These are phyloP conservation scores for Cylindrotheca closterium DNA, from an alignment of 108 stramenopile genomes.

Conservation along the genomic window DNA sequence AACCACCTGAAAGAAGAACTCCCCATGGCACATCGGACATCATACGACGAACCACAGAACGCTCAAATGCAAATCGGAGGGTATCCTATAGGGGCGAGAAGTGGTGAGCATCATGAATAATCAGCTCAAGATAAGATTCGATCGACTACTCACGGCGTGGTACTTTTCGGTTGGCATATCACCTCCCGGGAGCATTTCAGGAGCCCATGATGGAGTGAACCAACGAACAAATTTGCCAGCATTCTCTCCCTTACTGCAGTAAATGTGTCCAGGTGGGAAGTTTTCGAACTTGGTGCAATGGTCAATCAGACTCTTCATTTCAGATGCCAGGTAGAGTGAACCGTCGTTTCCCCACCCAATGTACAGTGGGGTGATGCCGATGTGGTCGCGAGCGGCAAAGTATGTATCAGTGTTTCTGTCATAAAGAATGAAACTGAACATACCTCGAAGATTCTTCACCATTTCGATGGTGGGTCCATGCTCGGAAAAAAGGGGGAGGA, in stretches of 20 bases:
- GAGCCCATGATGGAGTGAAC: constrained; percentile 93
- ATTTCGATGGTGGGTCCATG: constrained; percentile 74
- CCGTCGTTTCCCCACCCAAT: constrained; percentile 97
- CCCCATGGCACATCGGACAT: constrained; percentile 99
- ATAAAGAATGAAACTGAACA: constrained; percentile 97
- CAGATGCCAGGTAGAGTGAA: constrained; percentile 85
- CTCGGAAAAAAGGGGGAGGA: constrained; percentile 91
- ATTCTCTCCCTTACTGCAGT: constrained; percentile 75
- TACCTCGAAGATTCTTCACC: constrained; percentile 81
- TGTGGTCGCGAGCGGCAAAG: constrained; percentile 93
- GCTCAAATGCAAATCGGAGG: constrained; percentile 89
- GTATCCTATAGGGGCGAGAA: constrained; percentile 40
- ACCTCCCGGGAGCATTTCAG: constrained; percentile 81
- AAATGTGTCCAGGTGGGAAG: constrained; percentile 97
- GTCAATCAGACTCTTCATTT: constrained; percentile 92
- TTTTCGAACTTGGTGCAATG: constrained; percentile 85
- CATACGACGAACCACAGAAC: constrained; percentile 93
- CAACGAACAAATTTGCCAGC: constrained; percentile 85
- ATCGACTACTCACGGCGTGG: constrained; percentile 66
- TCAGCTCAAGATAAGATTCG: neutral
- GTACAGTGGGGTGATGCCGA: constrained; percentile 97
- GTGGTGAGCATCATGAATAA: neutral
- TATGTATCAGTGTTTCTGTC: constrained; percentile 83
- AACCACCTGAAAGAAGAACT: constrained; percentile 94
- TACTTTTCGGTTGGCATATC: constrained; percentile 61